Conservation (phyloP, 2,329 filamentous ascomycete genomes). For the Arthrinium puccinioides region DNA sequence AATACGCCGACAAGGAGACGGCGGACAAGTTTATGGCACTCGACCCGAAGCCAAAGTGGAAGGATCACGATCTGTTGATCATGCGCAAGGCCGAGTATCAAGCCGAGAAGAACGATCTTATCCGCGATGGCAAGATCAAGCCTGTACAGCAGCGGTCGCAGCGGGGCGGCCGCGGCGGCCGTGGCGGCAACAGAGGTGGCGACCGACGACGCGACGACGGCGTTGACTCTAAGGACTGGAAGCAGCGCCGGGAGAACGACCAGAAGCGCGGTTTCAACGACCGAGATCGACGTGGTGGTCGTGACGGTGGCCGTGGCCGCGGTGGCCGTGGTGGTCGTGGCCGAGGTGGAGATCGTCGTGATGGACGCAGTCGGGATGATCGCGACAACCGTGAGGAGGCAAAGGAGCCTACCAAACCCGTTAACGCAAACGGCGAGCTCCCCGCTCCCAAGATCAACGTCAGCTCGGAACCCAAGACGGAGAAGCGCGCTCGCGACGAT, state of each 20-base stretch:
- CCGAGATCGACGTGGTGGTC: conserved; percentile 35
- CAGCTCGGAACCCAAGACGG: conserved; percentile 27
- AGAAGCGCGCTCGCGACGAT: conserved; percentile 48
- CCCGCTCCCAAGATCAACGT: conserved; percentile 37
- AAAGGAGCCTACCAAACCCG: conserved; percentile 6
- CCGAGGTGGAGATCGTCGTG: conserved; percentile 24
- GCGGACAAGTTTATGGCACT: conserved; percentile 73
- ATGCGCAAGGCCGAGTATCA: conserved; percentile 87
- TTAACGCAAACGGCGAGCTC: conserved; percentile 22
- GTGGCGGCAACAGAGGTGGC: conserved; percentile 29
- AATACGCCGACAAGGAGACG: conserved; percentile 74
- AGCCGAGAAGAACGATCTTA: conserved; percentile 66
- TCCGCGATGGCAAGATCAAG: conserved; percentile 61
- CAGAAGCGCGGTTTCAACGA: conserved; percentile 52
- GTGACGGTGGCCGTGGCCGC: conserved; percentile 24
- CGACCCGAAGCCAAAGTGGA: conserved; percentile 77
- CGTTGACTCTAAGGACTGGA: conserved; percentile 52
- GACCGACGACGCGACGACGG: conserved; percentile 29
- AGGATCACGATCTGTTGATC: conserved; percentile 70
- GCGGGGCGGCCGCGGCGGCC: conserved; percentile 25
- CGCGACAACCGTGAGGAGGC: conserved; percentile 23
- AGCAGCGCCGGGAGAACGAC: conserved; percentile 55
- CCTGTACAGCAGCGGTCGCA: conserved; percentile 36
- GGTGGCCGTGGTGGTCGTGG: conserved; percentile 37
- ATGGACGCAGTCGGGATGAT: conserved; percentile 26